Percentiles rank a stretch among this genome's conserved stretches.
phyloP scores from a whole-genome alignment of 2,329 filamentous ascomycete genomes.

The Colletotrichum sp. region DNA sequence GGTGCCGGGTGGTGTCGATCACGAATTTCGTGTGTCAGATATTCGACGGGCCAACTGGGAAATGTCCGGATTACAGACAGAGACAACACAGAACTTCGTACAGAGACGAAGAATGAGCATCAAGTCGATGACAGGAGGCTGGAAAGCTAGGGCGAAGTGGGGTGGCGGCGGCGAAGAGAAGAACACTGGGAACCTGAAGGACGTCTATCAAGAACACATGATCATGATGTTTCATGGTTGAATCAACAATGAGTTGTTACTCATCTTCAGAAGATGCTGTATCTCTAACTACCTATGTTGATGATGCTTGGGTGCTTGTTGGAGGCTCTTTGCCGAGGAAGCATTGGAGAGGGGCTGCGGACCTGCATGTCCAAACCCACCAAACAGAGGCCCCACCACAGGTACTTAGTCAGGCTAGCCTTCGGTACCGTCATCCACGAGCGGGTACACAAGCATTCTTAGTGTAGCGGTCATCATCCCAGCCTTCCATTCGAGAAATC shows the following conservation, averaged over 20 bases:
- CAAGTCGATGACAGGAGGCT: background rate
- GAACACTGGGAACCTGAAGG: background rate
- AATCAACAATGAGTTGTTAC: background rate
- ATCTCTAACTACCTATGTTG: background rate
- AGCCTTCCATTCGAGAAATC: background rate
- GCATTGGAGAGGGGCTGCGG: background rate
- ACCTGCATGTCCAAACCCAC: background rate
- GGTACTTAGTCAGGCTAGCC: background rate
- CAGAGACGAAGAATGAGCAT: background rate
- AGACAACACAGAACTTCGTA: background rate
- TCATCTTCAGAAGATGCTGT: background rate
- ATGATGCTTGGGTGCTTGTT: background rate
- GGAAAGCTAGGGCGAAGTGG: background rate
- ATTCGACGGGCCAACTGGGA: background rate
- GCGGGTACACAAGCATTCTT: background rate
- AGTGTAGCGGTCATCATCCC: slow-evolving; percentile 21
- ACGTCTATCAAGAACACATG: background rate
- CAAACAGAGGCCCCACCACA: background rate
- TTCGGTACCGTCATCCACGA: accelerated
- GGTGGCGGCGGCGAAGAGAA: background rate
- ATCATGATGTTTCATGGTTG: background rate
- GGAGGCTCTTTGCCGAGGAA: background rate
- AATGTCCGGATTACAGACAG: background rate
- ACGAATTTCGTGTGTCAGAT: background rate
- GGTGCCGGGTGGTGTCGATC: background rate